A percentile compares a stretch with the other conserved stretches of the same genome.
These are phyloP conservation scores for Papiliotrema laurentii DNA, from an alignment of 1,284 basidiomycete species.

Conservation along the genomic window DNA sequence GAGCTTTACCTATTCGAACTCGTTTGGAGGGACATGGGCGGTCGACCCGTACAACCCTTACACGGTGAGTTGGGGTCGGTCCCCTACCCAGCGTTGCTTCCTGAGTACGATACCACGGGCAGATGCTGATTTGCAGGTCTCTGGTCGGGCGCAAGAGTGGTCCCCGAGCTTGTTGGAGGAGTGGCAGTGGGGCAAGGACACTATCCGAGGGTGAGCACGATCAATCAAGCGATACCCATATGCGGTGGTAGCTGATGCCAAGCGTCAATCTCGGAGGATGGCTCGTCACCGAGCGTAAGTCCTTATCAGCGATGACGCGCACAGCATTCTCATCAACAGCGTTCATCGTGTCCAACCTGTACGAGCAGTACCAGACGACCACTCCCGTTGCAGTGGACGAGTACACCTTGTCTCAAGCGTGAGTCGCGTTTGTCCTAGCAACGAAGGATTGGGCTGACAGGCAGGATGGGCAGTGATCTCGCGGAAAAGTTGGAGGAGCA, in stretches of 20 bases:
- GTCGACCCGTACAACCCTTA: constrained; percentile 65
- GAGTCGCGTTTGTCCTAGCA: constrained; percentile 3
- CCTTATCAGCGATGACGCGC: constrained; percentile 43
- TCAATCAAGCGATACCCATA: neutral
- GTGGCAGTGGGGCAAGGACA: constrained; percentile 72
- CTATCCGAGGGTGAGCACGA: constrained; percentile 50
- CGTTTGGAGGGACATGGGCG: constrained; percentile 70
- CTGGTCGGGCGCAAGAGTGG: constrained; percentile 54
- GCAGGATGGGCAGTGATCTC: constrained; percentile 58
- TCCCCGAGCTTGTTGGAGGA: constrained; percentile 73
- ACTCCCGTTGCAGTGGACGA: constrained; percentile 61
- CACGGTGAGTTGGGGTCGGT: constrained; percentile 50
- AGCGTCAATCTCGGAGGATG: constrained; percentile 77
- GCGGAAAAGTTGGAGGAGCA: constrained; percentile 61
- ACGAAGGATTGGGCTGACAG: neutral
- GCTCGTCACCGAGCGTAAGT: constrained; percentile 45
- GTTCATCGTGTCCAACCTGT: constrained; percentile 75
- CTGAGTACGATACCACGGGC: neutral
- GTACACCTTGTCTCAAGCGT: constrained; percentile 58
- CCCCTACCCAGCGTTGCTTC: neutral
- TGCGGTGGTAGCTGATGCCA: constrained; percentile 1
- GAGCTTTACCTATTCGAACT: constrained; percentile 63
- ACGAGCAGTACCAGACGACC: constrained; percentile 54
- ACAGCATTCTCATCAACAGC: constrained; percentile 57
- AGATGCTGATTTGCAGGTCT: constrained; percentile 17